Evolutionary conservation across 2,329 filamentous ascomycete genomes (phyloP).

Genomic region (Pseudogymnoascus sp.): DNA sequence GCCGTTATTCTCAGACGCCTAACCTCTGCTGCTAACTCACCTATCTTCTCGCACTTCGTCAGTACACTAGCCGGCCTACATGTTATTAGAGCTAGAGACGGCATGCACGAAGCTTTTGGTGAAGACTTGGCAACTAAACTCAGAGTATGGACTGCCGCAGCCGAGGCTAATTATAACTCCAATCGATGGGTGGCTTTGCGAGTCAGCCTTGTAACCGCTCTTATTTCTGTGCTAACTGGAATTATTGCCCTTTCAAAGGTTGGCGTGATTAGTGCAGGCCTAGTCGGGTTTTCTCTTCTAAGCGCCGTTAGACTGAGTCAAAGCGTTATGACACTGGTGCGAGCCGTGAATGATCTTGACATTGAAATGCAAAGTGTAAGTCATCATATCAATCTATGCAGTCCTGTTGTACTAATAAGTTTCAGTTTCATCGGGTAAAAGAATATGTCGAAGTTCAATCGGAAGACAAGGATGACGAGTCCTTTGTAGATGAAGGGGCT

Average conservation of each 20-base stretch:
- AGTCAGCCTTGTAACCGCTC: too few relatives aligned
- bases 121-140: constrained; percentile 44
- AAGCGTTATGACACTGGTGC: constrained; percentile 12
- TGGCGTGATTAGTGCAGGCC: too few relatives aligned
- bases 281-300: constrained; percentile 28
- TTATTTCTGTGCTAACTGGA: too few relatives aligned
- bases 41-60: too few relatives aligned
- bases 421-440: constrained; percentile 41
- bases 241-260: too few relatives aligned
- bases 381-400: too few relatives aligned
- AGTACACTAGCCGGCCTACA: too few relatives aligned
- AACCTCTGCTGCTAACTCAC: too few relatives aligned
- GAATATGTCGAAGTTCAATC: constrained; percentile 41
- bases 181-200: constrained; percentile 52
- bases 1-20: too few relatives aligned
- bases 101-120: constrained; percentile 42
- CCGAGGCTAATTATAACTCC: constrained; percentile 46
- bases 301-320: constrained; percentile 23
- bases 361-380: constrained; percentile 10
- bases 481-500: too few relatives aligned
- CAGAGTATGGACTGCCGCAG: constrained; percentile 38
- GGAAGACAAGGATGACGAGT: constrained; percentile 37
- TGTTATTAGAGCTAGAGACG: constrained; percentile 14
- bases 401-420: neutral
- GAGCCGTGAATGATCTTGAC: constrained; percentile 19